phyloP scores from a whole-genome alignment of 805 yeast species.

The Sungouiozyma ichnusensis region DNA sequence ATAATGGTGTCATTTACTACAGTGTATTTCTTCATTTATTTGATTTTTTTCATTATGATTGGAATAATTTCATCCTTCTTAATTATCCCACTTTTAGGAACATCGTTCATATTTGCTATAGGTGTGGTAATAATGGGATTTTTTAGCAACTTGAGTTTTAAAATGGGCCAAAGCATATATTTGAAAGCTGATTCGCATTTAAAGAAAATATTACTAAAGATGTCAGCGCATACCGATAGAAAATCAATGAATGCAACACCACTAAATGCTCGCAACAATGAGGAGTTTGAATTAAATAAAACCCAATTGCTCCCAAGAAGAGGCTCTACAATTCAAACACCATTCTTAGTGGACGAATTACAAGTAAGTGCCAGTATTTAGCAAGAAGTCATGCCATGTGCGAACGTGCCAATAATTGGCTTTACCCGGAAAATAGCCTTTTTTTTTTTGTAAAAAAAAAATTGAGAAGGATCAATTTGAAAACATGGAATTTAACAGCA shows the following conservation, averaged over 20 bases:
- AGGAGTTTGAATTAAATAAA: too few species aligned
- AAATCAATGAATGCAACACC: not conserved
- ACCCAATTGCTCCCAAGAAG: not conserved
- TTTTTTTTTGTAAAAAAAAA: too few species aligned
- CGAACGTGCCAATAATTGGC: too few species aligned
- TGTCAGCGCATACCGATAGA: conserved; percentile 5
- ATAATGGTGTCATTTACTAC: conserved; percentile 18
- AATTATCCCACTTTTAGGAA: conserved; percentile 20
- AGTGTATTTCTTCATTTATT: conserved; percentile 15
- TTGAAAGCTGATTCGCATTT: conserved; percentile 12
- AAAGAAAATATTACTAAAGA: conserved; percentile 10
- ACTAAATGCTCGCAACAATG: not conserved
- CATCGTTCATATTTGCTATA: conserved; percentile 22
- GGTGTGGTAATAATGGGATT: conserved; percentile 23
- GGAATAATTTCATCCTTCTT: conserved; percentile 17
- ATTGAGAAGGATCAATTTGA: too few species aligned
- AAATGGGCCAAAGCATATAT: conserved; percentile 18
- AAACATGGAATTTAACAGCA: not conserved
- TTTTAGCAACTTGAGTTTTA: conserved; percentile 21
- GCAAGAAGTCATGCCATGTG: not conserved
- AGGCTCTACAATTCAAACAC: not conserved
- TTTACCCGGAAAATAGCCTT: not conserved
- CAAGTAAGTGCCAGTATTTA: not conserved
- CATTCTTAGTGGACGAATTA: not conserved
- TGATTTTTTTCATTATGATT: conserved; percentile 14